Conservation (phyloP, 192 early-diverging fungal genomes). For the Podila horticola region DNA sequence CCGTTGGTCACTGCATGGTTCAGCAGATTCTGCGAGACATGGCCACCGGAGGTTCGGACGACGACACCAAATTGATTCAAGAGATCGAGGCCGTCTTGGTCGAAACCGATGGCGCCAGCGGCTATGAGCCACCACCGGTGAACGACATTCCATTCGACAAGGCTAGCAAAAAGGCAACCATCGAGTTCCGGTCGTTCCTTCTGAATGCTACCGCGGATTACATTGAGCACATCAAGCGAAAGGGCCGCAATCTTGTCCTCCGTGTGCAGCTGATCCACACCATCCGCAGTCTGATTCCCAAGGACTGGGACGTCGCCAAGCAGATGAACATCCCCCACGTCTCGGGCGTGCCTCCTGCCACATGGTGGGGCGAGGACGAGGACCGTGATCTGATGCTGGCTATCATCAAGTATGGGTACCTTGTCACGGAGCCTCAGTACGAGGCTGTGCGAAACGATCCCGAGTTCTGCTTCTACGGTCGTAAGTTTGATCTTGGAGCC, state of each 20-base stretch:
- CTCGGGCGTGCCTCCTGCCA: constrained; percentile 60
- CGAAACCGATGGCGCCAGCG: constrained; percentile 53
- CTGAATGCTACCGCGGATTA: constrained; percentile 79
- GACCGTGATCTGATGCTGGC: constrained; percentile 84
- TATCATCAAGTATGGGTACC: constrained; percentile 83
- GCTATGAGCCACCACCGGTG: constrained; percentile 46
- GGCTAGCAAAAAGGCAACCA: constrained; percentile 72
- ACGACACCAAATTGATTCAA: constrained; percentile 67
- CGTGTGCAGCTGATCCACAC: constrained; percentile 81
- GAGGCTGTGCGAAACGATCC: constrained; percentile 62
- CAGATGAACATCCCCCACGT: constrained; percentile 73
- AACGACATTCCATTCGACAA: constrained; percentile 68
- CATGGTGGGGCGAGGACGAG: constrained; percentile 85
- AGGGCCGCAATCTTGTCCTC: constrained; percentile 72
- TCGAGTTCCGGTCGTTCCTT: constrained; percentile 77
- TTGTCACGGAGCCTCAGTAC: constrained; percentile 48
- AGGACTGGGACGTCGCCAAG: constrained; percentile 68
- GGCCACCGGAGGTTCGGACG: constrained; percentile 57
- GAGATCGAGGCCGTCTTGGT: constrained; percentile 69
- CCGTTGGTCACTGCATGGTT: constrained; percentile 63
- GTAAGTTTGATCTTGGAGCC: constrained; percentile 56
- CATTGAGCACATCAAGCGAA: constrained; percentile 76
- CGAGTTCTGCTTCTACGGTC: constrained; percentile 64
- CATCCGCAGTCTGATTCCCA: constrained; percentile 78
- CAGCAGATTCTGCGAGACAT: constrained; percentile 61